Base-by-base conservation (phyloP, 176 grass and related monocot genomes). In the Musa itinerans region DNA sequence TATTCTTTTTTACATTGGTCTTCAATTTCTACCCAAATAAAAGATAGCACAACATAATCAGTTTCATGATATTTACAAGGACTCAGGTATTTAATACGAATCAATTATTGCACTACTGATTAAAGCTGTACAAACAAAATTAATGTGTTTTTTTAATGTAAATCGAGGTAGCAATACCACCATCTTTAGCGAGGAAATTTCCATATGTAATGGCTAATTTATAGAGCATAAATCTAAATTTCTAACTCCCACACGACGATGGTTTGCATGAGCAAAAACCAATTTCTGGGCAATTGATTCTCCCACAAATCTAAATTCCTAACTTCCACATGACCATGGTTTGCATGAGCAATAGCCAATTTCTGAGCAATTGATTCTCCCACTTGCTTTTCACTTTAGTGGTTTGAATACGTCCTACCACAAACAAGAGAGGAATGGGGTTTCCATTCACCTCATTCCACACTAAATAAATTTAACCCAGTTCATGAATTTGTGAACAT, bases 1-100 rank as follows among this genome's bases (percentile, higher is more conserved):
- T 87, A 54, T 90, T 92, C 83, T 92, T 90, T 81, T 83, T 89
- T 16, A 96, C 93, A 79, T 81, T 83, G 52, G 87, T 92, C 78
- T 96, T 92, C 81, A 90, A 68, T 79, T 83, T 96, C 89, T 96
- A 71, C 63, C 29, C 2, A n/a, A 65, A 25, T 3, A 1, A 24
- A 25, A 65, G 1, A 11, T 10, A 8, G 24, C n/a, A 65, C 22
- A 22, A 65, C 10, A 65, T 2, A 24, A 12, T 24, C 62, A 65
- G n/a, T 22, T 24, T 19, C 62, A 24, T 3, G n/a, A 24, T n/a
- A 25, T 65, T 54, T 43, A 43, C 34, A 65, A 26, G 9, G 63
- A 65, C 12, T 20, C 10, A 27, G 21, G 21, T 65, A 27, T 26
- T 26, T 26, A 11, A 26, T 4, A 26, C 26, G 0, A 26, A 12